Percentiles rank a stretch among this genome's conserved stretches.
phyloP scores from a whole-genome alignment of 2,329 filamentous ascomycete genomes.

The Pseudodiploospora longispora region DNA sequence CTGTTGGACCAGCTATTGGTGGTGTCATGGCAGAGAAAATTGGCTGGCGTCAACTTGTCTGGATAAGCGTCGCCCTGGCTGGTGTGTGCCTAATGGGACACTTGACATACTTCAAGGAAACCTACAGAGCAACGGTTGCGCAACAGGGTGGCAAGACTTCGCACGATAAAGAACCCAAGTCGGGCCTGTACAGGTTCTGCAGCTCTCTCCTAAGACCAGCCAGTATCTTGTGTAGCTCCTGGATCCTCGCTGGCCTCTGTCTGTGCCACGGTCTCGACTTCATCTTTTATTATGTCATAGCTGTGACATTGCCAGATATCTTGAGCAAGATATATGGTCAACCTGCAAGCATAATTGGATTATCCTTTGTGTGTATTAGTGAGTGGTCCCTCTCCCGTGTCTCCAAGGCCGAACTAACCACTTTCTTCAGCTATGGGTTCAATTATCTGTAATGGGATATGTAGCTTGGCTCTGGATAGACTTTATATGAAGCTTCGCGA shows the following conservation, averaged over 20 bases:
- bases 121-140: conserved; percentile 34
- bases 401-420: conserved; percentile 1
- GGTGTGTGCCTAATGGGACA: conserved; percentile 41
- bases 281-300: conserved; percentile 45
- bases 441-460: conserved; percentile 36
- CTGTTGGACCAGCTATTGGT: conserved; percentile 46
- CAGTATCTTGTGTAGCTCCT: conserved; percentile 39
- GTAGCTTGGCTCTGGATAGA: conserved; percentile 43
- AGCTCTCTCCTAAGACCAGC: conserved; percentile 38
- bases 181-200: conserved; percentile 3
- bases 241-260: conserved; percentile 42
- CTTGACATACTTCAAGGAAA: conserved; percentile 47
- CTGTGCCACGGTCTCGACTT: conserved; percentile 41
- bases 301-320: conserved; percentile 44
- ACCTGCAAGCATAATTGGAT: conserved; percentile 42
- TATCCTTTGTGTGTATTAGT: conserved; percentile 35
- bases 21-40: conserved; percentile 45
- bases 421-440: conserved; percentile 39
- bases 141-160: not conserved
- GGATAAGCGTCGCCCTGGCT: conserved; percentile 41
- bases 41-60: conserved; percentile 48
- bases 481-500: conserved; percentile 43
- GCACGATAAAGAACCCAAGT: not conserved
- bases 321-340: conserved; percentile 40
- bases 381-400: not conserved